These are phyloP conservation scores for Mercurialis annua DNA, from an alignment of 345 rosid species.

Conservation along the genomic window DNA sequence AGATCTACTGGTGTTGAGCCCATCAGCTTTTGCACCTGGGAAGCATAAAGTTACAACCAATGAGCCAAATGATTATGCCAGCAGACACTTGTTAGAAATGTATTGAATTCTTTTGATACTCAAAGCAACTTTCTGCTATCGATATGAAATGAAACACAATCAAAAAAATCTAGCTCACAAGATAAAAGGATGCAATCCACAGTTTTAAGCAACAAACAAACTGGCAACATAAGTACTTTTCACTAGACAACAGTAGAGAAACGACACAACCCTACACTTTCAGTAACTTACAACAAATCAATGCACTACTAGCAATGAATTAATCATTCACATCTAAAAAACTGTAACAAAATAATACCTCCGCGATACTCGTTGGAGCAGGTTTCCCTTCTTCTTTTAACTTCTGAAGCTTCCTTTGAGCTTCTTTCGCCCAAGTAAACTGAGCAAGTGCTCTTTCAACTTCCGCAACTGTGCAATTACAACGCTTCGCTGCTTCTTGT, in stretches of 20 bases:
- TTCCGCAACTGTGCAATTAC: conserved; percentile 70
- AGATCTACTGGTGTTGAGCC: conserved; percentile 80
- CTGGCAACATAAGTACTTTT: too few species aligned
- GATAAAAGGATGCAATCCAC: too few species aligned
- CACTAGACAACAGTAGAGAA: background rate
- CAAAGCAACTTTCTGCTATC: too few species aligned
- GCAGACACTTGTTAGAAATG: too few species aligned
- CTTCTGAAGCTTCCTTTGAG: conserved; percentile 59
- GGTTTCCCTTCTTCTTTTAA: conserved; percentile 83
- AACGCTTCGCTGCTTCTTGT: conserved; percentile 76
- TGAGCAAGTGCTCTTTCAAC: conserved; percentile 76
- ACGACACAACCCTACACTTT: background rate
- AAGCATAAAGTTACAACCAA: conserved; percentile 9
- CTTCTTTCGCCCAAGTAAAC: conserved; percentile 87
- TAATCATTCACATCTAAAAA: too few species aligned
- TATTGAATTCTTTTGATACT: too few species aligned
- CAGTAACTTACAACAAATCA: background rate
- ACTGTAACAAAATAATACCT: conserved; percentile 42
- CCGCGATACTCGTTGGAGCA: conserved; percentile 72
- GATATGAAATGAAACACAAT: background rate
- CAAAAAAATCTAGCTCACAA: background rate
- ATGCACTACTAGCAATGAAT: background rate
- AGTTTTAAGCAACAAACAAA: background rate
- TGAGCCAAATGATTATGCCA: background rate
- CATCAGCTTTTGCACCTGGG: conserved; percentile 84